Conservation (phyloP, 192 early-diverging fungal species). For the Rhizoclosmatium globosum region DNA sequence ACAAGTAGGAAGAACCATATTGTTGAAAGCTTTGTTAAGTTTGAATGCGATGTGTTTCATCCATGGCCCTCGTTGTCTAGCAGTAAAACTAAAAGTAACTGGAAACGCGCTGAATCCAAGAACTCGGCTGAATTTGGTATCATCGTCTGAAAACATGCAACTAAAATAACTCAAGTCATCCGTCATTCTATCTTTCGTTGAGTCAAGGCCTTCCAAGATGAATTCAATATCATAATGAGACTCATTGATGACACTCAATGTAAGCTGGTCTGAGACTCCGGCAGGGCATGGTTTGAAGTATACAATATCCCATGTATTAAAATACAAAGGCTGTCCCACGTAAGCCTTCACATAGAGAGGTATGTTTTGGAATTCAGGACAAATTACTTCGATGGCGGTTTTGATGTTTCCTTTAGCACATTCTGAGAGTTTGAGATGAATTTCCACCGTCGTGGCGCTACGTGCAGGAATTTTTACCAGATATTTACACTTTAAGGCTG, state of each 20-base stretch:
- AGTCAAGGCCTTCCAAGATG: constrained; percentile 33
- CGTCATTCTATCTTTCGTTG: neutral
- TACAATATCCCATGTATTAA: constrained; percentile 60
- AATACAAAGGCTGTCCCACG: constrained; percentile 63
- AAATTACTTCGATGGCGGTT: constrained; percentile 63
- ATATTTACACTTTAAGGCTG: constrained; percentile 58
- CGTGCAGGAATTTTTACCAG: constrained; percentile 59
- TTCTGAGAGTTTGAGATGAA: constrained; percentile 48
- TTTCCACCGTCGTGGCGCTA: constrained; percentile 65
- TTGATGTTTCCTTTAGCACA: constrained; percentile 47
- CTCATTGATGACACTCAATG: constrained; percentile 56
- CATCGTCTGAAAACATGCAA: constrained; percentile 40
- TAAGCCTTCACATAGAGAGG: constrained; percentile 59
- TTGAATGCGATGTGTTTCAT: constrained; percentile 46
- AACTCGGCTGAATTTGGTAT: constrained; percentile 34
- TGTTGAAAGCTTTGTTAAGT: constrained; percentile 45
- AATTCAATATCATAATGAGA: constrained; percentile 63
- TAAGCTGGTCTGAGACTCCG: constrained; percentile 40
- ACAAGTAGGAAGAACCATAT: constrained; percentile 34
- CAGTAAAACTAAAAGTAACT: constrained; percentile 56
- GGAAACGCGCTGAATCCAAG: constrained; percentile 48
- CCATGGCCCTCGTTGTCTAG: constrained; percentile 49
- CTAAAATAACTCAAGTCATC: constrained; percentile 36
- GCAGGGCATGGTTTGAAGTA: constrained; percentile 63
- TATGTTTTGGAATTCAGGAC: constrained; percentile 70